Conservation (phyloP, 441 rosid species). For the Biscutella auriculata region DNA sequence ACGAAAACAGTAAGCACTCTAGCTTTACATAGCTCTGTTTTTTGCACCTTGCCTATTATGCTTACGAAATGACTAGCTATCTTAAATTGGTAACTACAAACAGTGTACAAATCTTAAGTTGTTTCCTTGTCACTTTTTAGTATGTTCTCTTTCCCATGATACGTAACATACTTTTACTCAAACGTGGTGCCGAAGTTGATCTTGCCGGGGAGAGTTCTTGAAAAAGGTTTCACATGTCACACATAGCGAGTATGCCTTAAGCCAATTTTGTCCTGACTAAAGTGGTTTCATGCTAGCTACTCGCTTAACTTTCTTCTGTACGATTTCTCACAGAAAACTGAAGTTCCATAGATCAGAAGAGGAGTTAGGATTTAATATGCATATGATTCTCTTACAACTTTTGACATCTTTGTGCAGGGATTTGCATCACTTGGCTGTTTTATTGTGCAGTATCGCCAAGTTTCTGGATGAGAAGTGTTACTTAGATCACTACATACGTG, state of each 20-base stretch:
- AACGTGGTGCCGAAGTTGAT: not conserved
- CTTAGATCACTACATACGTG: conserved; percentile 87
- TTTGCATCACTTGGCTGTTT: conserved; percentile 65
- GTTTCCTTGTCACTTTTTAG: not conserved
- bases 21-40: not conserved
- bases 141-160: not conserved
- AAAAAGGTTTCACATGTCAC: not conserved
- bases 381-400: conserved; percentile 7
- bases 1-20: conserved; percentile 62
- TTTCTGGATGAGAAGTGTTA: conserved; percentile 67
- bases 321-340: conserved; percentile 11
- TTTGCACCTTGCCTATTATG: not conserved
- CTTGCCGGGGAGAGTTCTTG: not conserved
- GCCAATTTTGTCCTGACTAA: not conserved
- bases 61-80: conserved; percentile 4
- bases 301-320: not conserved
- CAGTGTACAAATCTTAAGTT: not conserved
- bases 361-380: not conserved
- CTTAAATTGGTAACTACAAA: not conserved
- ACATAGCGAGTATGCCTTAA: not conserved
- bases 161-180: not conserved
- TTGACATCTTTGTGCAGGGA: conserved; percentile 48
- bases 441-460: conserved; percentile 60
- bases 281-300: conserved; percentile 3
- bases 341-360: not conserved